phyloP scores from a whole-genome alignment of 2,329 filamentous ascomycete genomes.

The Penicillium sp. region DNA sequence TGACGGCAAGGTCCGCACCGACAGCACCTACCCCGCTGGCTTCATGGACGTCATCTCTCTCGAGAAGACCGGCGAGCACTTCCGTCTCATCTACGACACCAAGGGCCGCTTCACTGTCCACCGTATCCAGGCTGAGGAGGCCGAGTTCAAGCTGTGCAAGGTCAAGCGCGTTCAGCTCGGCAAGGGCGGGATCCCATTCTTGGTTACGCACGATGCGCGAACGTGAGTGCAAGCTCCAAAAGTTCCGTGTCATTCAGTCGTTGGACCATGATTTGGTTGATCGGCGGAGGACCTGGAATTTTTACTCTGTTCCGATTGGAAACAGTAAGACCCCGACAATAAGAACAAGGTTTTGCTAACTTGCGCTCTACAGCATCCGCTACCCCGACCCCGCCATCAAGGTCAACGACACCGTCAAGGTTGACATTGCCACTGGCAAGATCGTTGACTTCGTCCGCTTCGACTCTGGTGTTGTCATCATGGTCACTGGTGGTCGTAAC shows the following conservation, averaged over 20 bases:
- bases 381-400: slow-evolving; percentile 98
- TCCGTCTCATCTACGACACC: slow-evolving; percentile 99
- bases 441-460: slow-evolving; percentile 98
- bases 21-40: slow-evolving; percentile 92
- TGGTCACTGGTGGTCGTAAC: slow-evolving; percentile 99
- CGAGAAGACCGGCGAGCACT: slow-evolving; percentile 99
- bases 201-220: slow-evolving; percentile 99
- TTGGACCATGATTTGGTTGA: slow-evolving; percentile 98
- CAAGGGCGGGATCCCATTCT: slow-evolving; percentile 99
- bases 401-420: slow-evolving; percentile 99
- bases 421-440: slow-evolving; percentile 94
- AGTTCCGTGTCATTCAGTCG: slow-evolving; percentile 97
- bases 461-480: slow-evolving; percentile 95
- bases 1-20: slow-evolving; percentile 98
- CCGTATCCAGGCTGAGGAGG: slow-evolving; percentile 98
- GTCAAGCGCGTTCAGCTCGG: slow-evolving; percentile 99
- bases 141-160: slow-evolving; percentile 99
- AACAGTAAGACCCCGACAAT: slow-evolving; percentile 29
- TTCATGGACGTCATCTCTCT: slow-evolving; percentile 99
- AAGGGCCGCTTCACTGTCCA: slow-evolving; percentile 99
- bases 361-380: slow-evolving; percentile 67
- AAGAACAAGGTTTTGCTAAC: slow-evolving; percentile 34
- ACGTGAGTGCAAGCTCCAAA: slow-evolving; percentile 75
- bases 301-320: slow-evolving; percentile 25
- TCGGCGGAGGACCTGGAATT: slow-evolving; percentile 38